phyloP scores from a whole-genome alignment of 805 yeast genomes.

The Metschnikowia henanensis region DNA sequence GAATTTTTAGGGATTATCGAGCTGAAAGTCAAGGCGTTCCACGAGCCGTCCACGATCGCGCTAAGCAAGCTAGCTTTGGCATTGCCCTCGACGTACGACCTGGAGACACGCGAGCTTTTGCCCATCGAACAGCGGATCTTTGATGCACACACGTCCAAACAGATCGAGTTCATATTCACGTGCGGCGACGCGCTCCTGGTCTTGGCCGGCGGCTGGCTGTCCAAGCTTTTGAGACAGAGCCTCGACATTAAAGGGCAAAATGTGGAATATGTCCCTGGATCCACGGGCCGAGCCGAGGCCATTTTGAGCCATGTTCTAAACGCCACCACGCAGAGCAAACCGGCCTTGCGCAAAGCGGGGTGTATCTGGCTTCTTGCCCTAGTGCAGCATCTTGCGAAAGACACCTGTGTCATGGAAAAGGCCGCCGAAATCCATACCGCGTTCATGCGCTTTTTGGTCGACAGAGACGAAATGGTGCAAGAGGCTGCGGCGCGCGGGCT shows the following conservation, averaged over 20 bases:
- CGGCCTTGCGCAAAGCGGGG: slow-evolving; percentile 68
- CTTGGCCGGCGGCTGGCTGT: slow-evolving; percentile 73
- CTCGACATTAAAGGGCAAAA: slow-evolving; percentile 52
- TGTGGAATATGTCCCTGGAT: slow-evolving; percentile 19
- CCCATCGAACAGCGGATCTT: slow-evolving; percentile 48
- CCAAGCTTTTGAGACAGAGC: slow-evolving; percentile 50
- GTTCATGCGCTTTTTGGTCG: slow-evolving; percentile 78
- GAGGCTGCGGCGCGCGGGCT: slow-evolving; percentile 92
- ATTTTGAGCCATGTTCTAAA: slow-evolving; percentile 52
- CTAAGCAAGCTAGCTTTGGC: slow-evolving; percentile 56
- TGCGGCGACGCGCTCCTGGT: slow-evolving; percentile 83
- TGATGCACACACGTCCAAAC: slow-evolving; percentile 64
- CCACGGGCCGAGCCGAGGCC: slow-evolving; percentile 21
- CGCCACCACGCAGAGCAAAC: slow-evolving; percentile 65
- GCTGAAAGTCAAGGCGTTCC: slow-evolving; percentile 49
- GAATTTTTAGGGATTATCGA: slow-evolving; percentile 25
- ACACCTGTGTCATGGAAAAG: slow-evolving; percentile 35
- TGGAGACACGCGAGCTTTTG: slow-evolving; percentile 20
- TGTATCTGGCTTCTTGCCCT: slow-evolving; percentile 86
- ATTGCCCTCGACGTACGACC: slow-evolving; percentile 14
- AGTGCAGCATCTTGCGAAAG: slow-evolving; percentile 68
- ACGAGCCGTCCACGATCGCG: slow-evolving; percentile 58
- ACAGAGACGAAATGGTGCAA: slow-evolving; percentile 83
- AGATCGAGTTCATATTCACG: slow-evolving; percentile 72
- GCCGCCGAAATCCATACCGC: slow-evolving; percentile 67